Base-by-base conservation (phyloP, 1,284 basidiomycete species). In the Mycosarcoma maydis region DNA sequence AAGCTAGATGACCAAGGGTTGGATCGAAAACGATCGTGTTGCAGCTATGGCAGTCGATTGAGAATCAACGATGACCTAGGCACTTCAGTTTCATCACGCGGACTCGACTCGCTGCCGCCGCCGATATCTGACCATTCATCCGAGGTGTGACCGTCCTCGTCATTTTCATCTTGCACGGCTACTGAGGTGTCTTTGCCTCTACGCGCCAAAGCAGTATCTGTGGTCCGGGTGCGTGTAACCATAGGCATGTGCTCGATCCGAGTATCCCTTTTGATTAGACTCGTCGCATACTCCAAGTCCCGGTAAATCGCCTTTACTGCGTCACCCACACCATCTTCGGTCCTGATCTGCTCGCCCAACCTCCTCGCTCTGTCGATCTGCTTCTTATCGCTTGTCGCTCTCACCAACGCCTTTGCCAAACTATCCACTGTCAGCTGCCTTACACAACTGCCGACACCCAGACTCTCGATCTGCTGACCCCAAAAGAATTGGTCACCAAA, bases 401-500 rank as follows among this genome's bases (percentile, higher is more conserved):
- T 83, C 24, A 85, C 77, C 27, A 98, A 85, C 0, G 95, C 95
- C 5, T 90, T 88, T 8, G 90, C 86, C 42, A 98, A 84, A 41
- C 83, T 85, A 13, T 92, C 88, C 4, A 89, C 88, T 14, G 91
- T 93, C 48, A 98, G 85, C 82, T 93, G 92, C 67, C 90, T 87
- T 34, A 97, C 89, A 49, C 89, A 88, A 30, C 88, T 86, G 26
- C 95, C 95, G 42, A 97, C 89, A 33, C 94, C 93, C 30, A 98
- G 86, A 4, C 91, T 91, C 82, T 97, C 93, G 19, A 90, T 87
- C 86, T 89, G 89, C 20, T 89, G 83, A 93, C 92, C 92, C 92
- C 94, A 98, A 83, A 98, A 97, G 82, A 90, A 93, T 78, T 98
- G 89, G 83, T 96, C 95, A 7, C 95, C 95, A 76, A 98, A 98